A percentile compares a stretch with the other conserved stretches of the same genome.
Evolutionary conservation across 2,329 filamentous ascomycete species (phyloP).

Genomic region (Ophiognomonia clavigignenti-juglandacearum): DNA sequence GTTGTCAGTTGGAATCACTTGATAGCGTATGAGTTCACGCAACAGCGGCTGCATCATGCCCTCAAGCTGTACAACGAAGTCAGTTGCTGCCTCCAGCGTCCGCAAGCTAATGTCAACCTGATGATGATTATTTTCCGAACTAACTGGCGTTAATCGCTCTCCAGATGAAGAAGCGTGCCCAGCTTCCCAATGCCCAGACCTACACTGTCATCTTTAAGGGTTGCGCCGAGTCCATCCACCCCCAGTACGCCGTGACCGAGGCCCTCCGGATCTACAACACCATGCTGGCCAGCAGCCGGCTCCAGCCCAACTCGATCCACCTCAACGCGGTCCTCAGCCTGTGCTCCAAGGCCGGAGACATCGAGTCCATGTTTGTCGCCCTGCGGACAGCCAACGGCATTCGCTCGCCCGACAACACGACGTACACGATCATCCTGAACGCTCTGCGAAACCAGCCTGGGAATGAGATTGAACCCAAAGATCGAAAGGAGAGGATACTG

Average conservation of each 20-base stretch:
- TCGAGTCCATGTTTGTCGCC: constrained; percentile 77
- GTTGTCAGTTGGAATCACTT: constrained; percentile 85
- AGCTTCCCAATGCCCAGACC: constrained; percentile 75
- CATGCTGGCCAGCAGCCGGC: constrained; percentile 58
- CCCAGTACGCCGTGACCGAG: constrained; percentile 56
- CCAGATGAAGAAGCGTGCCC: constrained; percentile 90
- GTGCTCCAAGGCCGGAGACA: constrained; percentile 67
- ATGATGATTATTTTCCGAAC: background rate
- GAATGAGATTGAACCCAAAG: constrained; percentile 24
- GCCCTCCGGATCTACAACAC: constrained; percentile 74
- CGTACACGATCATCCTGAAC: constrained; percentile 80
- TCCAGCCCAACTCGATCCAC: constrained; percentile 74
- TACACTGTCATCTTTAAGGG: constrained; percentile 81
- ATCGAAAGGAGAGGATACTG: constrained; percentile 25
- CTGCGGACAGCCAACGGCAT: constrained; percentile 65
- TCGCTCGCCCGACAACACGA: constrained; percentile 62
- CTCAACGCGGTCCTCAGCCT: constrained; percentile 84
- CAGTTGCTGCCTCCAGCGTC: constrained; percentile 22
- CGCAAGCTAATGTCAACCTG: background rate
- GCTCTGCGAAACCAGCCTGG: constrained; percentile 55
- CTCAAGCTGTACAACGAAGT: constrained; percentile 88
- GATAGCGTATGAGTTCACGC: constrained; percentile 64
- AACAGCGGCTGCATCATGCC: constrained; percentile 56
- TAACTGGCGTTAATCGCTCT: constrained; percentile 16
- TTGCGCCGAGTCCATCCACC: constrained; percentile 56